These are phyloP conservation scores for Chiua virens DNA, from an alignment of 768 basidiomycete species.

Conservation along the genomic window DNA sequence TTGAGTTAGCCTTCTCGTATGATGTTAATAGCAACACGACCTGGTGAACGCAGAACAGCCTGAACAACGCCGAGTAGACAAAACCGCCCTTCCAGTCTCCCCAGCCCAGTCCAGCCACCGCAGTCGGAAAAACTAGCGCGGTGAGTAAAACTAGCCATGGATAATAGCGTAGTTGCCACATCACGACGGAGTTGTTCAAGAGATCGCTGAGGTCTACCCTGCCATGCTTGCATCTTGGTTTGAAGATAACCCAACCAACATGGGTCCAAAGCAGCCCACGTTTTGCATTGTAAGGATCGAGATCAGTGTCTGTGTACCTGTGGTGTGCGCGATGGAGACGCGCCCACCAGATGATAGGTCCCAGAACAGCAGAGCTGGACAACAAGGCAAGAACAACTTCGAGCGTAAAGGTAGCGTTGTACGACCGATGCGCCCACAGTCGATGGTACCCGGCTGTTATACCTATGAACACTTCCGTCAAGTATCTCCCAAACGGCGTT, in stretches of 20 bases:
- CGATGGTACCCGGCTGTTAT: constrained; percentile 96
- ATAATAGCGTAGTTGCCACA: constrained; percentile 89
- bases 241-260: constrained; percentile 91
- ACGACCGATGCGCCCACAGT: constrained; percentile 94
- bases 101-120: constrained; percentile 80
- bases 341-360: constrained; percentile 99
- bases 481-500: constrained; percentile 27
- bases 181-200: constrained; percentile 72
- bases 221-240: constrained; percentile 86
- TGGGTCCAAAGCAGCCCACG: constrained; percentile 87
- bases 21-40: constrained; percentile 45
- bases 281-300: constrained; percentile 94
- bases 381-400: constrained; percentile 82
- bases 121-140: constrained; percentile 72
- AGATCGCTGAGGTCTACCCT: constrained; percentile 89
- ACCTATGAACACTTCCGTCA: constrained; percentile 46
- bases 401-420: constrained; percentile 85
- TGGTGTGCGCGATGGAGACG: constrained; percentile 97
- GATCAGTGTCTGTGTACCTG: constrained; percentile 94
- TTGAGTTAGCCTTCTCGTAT: background rate
- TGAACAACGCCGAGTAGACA: constrained; percentile 77
- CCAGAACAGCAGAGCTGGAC: constrained; percentile 92
- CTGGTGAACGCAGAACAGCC: constrained; percentile 86
- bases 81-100: constrained; percentile 85
- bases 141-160: constrained; percentile 64